phyloP scores from a whole-genome alignment of 371 early-diverging fungal genomes.

The Fennellomyces sp. region DNA sequence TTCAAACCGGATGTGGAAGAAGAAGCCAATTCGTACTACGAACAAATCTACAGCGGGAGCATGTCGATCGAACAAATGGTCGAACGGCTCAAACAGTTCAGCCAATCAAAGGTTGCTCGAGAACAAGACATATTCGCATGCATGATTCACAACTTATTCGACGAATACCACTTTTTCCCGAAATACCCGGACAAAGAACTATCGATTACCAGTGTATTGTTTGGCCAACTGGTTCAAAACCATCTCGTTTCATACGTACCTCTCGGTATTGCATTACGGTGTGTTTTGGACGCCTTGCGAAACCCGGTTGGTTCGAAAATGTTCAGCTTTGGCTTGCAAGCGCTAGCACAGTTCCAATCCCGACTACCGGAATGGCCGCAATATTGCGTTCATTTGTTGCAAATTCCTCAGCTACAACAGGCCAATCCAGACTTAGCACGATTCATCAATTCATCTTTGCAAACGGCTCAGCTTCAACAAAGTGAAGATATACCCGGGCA shows the following conservation, averaged over 20 bases:
- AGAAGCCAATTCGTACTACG: conserved; percentile 80
- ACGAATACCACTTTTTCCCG: conserved; percentile 92
- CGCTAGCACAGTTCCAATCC: conserved; percentile 81
- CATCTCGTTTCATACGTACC: conserved; percentile 78
- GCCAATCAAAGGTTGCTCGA: conserved; percentile 67
- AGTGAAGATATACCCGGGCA: conserved; percentile 5
- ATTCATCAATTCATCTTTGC: conserved; percentile 49
- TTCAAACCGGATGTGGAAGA: conserved; percentile 73
- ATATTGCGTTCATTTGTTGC: conserved; percentile 80
- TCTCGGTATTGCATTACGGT: conserved; percentile 86
- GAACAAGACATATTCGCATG: conserved; percentile 82
- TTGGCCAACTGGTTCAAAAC: conserved; percentile 87
- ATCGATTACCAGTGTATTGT: conserved; percentile 83
- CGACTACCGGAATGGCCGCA: conserved; percentile 92
- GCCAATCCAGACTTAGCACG: conserved; percentile 73
- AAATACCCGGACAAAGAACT: conserved; percentile 94
- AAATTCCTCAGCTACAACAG: conserved; percentile 83
- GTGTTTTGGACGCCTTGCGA: conserved; percentile 84
- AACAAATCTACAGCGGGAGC: conserved; percentile 79
- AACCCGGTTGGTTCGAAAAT: conserved; percentile 81
- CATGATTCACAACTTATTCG: conserved; percentile 90
- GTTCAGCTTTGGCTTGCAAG: conserved; percentile 89
- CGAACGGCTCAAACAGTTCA: conserved; percentile 70
- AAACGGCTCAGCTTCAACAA: conserved; percentile 17
- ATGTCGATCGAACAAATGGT: conserved; percentile 74